phyloP scores from a whole-genome alignment of 306 rosid species.

The Fagus crenata region DNA sequence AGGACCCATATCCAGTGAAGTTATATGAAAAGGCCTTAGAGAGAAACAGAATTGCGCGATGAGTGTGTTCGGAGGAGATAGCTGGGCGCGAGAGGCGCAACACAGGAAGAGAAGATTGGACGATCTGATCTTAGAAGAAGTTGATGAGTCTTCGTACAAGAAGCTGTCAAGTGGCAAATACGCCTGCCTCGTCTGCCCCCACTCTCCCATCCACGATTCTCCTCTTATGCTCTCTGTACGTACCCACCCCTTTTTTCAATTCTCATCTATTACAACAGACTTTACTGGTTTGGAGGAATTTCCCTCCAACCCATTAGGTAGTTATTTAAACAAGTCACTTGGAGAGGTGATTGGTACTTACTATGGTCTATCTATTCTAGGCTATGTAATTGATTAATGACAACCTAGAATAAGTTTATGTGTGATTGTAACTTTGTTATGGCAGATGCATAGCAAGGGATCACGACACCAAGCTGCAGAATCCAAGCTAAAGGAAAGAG shows the following conservation, averaged over 20 bases:
- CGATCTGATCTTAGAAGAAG: conserved; percentile 18
- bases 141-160: conserved; percentile 27
- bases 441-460: conserved; percentile 39
- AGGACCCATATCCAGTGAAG: no score
- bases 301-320: no score
- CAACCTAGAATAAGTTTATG: not conserved
- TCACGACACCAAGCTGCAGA: conserved; percentile 33
- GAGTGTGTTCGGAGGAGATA: conserved; percentile 49
- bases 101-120: conserved; percentile 39
- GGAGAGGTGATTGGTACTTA: no score
- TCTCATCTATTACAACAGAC: no score
- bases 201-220: conserved; percentile 36
- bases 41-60: conserved; percentile 19
- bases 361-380: not conserved
- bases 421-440: not conserved
- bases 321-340: no score
- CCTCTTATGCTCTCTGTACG: conserved; percentile 39
- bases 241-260: not conserved
- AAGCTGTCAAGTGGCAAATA: conserved; percentile 39
- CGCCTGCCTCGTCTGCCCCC: conserved; percentile 34
- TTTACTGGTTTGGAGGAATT: no score
- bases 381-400: no score
- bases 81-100: conserved; percentile 44
- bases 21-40: not conserved
- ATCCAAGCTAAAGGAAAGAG: conserved; percentile 34